These are phyloP conservation scores for Pseudocercospora macadamiae DNA, from an alignment of 2,329 filamentous ascomycete genomes.

Conservation along the genomic window DNA sequence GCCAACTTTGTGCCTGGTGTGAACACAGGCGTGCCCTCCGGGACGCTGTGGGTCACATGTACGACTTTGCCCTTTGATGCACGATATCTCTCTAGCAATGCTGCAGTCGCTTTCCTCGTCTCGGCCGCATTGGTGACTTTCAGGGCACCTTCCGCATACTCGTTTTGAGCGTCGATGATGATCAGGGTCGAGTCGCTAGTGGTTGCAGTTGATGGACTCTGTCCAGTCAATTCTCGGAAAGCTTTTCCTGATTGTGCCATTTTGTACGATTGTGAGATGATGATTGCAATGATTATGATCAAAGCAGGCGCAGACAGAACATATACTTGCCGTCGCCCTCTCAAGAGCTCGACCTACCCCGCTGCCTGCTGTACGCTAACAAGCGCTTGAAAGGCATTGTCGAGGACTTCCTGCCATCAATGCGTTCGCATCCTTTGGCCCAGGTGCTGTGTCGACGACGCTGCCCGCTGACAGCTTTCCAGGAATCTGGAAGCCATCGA, in stretches of 20 bases:
- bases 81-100: slow-evolving; percentile 64
- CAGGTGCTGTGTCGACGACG: not conserved
- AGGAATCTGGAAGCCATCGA: too few species aligned
- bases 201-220: slow-evolving; percentile 57
- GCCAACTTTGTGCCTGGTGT: slow-evolving; percentile 64
- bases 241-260: slow-evolving; percentile 30
- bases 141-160: slow-evolving; percentile 64
- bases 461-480: not conserved
- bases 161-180: slow-evolving; percentile 73
- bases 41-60: slow-evolving; percentile 63
- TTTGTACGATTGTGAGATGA: not conserved
- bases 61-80: slow-evolving; percentile 57
- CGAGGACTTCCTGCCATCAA: not conserved
- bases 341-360: slow-evolving; percentile 7
- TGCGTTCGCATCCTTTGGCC: not conserved
- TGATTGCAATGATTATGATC: not conserved
- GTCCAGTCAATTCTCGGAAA: slow-evolving; percentile 59
- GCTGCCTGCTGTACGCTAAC: slow-evolving; percentile 3
- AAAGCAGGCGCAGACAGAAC: not conserved
- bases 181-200: slow-evolving; percentile 62
- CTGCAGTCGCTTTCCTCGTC: slow-evolving; percentile 60
- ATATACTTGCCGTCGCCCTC: slow-evolving; percentile 9
- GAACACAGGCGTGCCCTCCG: slow-evolving; percentile 67
- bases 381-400: not conserved
- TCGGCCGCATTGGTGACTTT: slow-evolving; percentile 57